Percentiles rank a stretch among this genome's conserved stretches.
Conservation (phyloP, 1,284 basidiomycete species). For the Microstroma glucosiphilum region DNA sequence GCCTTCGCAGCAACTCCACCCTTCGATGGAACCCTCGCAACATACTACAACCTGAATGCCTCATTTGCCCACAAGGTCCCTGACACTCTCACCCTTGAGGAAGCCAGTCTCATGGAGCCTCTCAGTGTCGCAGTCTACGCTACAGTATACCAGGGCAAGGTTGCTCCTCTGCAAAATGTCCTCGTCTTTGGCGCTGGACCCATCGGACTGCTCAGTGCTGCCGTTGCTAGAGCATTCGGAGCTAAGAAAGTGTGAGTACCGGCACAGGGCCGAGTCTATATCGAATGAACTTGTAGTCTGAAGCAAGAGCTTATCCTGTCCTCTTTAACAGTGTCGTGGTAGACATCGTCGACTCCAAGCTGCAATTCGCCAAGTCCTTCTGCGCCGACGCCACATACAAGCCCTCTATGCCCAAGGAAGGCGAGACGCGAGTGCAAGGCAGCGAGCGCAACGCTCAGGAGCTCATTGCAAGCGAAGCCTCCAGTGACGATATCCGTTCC, state of each 20-base stretch:
- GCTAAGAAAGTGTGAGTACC: slow-evolving; percentile 38
- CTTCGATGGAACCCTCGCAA: slow-evolving; percentile 75
- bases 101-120: slow-evolving; percentile 73
- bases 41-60: slow-evolving; percentile 55
- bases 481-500: slow-evolving; percentile 52
- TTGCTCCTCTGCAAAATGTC: slow-evolving; percentile 55
- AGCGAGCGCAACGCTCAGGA: slow-evolving; percentile 56
- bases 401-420: slow-evolving; percentile 53
- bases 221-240: slow-evolving; percentile 70
- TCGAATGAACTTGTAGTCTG: not conserved
- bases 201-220: slow-evolving; percentile 85
- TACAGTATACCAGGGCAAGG: slow-evolving; percentile 67
- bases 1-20: slow-evolving; percentile 83
- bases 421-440: slow-evolving; percentile 47
- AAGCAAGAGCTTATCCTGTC: not conserved
- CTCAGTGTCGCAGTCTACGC: slow-evolving; percentile 86
- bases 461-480: slow-evolving; percentile 52
- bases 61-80: slow-evolving; percentile 51
- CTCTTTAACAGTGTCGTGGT: slow-evolving; percentile 24
- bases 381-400: slow-evolving; percentile 77
- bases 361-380: slow-evolving; percentile 79
- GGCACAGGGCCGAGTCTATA: slow-evolving; percentile 48
- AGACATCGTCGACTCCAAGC: slow-evolving; percentile 71
- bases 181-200: slow-evolving; percentile 78
- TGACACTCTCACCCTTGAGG: slow-evolving; percentile 52